These are phyloP conservation scores for Smallanthus sonchifolius DNA, from an alignment of 129 eudicot genomes.

Conservation along the genomic window DNA sequence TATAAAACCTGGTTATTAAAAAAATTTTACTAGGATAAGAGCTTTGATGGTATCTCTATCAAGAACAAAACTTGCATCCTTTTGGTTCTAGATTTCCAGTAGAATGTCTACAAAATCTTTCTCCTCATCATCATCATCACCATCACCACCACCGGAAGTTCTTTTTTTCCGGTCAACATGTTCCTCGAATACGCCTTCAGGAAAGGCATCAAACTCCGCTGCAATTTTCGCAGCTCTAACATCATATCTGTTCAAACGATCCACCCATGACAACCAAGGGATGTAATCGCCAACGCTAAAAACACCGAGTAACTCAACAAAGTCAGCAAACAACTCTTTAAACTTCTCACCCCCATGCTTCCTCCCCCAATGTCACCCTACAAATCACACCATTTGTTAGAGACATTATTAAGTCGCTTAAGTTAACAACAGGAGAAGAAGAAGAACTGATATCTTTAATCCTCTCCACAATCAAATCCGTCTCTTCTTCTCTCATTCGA, in stretches of 20 bases:
- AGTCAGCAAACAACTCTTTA: constrained; percentile 19
- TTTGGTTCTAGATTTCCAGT: constrained; percentile 31
- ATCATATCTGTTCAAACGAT: constrained; percentile 27
- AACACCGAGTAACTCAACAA: constrained; percentile 27
- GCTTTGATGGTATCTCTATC: constrained; percentile 45
- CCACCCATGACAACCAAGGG: constrained; percentile 43
- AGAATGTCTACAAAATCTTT: constrained; percentile 45
- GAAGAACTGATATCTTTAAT: constrained; percentile 21
- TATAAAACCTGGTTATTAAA: too few relatives aligned
- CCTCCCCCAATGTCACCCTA: constrained; percentile 37
- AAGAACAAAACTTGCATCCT: constrained; percentile 18
- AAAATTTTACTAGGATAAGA: constrained; percentile 31
- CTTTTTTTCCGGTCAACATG: constrained; percentile 15
- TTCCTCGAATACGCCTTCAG: constrained; percentile 36
- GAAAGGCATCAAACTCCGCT: constrained; percentile 25
- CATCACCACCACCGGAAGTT: neutral
- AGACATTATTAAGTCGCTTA: constrained; percentile 20
- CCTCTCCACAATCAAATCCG: constrained; percentile 20
- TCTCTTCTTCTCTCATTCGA: constrained; percentile 38
- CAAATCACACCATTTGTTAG: constrained; percentile 35
- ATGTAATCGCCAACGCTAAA: constrained; percentile 38
- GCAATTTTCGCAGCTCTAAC: constrained; percentile 24
- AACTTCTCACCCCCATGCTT: constrained; percentile 26
- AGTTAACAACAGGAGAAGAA: constrained; percentile 13
- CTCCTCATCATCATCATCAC: constrained; percentile 10